Conservation (phyloP, 176 grass and related monocot species). For the Cenchrus fungigraminus region DNA sequence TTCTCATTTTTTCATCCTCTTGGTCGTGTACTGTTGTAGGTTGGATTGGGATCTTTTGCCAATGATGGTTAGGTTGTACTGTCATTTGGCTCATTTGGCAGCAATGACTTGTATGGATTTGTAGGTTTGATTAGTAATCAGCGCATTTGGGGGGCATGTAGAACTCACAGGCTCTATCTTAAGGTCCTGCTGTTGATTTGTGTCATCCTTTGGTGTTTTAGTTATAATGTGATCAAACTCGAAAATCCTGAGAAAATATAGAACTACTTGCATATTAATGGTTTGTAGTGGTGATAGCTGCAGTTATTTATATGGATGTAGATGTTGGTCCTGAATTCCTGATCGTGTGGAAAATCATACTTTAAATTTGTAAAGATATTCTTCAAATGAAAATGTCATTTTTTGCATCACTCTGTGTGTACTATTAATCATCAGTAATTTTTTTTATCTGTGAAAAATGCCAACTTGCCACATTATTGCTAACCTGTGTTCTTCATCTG, state of each 20-base stretch:
- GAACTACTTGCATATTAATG: background rate
- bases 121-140: background rate
- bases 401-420: background rate
- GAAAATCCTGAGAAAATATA: background rate
- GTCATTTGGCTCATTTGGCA: no score
- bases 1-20: background rate
- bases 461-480: background rate
- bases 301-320: background rate
- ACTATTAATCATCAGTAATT: background rate
- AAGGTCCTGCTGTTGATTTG: background rate
- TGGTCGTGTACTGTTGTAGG: background rate
- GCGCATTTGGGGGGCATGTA: background rate
- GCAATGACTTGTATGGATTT: background rate
- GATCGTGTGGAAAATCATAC: background rate
- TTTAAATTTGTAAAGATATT: background rate
- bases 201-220: background rate
- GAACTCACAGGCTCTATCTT: background rate
- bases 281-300: background rate
- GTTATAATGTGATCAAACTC: background rate
- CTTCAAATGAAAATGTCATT: background rate
- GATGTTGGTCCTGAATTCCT: background rate
- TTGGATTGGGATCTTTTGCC: background rate
- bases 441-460: constrained; percentile 8
- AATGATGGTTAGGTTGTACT: no score
- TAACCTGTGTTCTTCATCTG: background rate